A percentile compares a stretch with the other conserved stretches of the same genome.
These are phyloP conservation scores for Penstemon davidsonii DNA, from an alignment of 257 asterid genomes.

Conservation along the genomic window DNA sequence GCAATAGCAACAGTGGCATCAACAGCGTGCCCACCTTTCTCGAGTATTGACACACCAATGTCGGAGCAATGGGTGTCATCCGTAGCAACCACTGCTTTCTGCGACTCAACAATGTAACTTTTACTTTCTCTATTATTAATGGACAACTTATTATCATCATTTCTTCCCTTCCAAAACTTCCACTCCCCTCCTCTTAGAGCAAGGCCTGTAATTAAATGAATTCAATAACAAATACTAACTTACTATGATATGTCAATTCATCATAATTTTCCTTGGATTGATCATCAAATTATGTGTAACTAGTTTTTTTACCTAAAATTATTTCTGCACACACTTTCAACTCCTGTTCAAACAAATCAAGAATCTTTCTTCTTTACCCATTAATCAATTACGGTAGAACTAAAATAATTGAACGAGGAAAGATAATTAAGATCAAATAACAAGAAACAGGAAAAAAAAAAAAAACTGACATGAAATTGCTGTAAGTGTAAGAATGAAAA, in stretches of 20 bases:
- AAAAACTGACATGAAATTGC: slow-evolving; percentile 44
- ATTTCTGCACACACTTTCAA: background rate
- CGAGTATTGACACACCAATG: slow-evolving; percentile 57
- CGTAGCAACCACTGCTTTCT: slow-evolving; percentile 73
- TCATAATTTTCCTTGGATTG: no score
- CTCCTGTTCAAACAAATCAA: background rate
- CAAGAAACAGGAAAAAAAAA: background rate
- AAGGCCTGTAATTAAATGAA: slow-evolving; percentile 27
- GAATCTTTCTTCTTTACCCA: background rate
- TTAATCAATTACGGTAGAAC: background rate
- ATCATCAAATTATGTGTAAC: no score
- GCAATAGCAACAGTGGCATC: slow-evolving; percentile 91
- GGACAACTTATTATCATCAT: slow-evolving; percentile 16
- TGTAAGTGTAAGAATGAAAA: slow-evolving; percentile 29
- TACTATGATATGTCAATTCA: no score
- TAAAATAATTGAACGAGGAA: slow-evolving; percentile 4
- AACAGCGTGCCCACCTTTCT: slow-evolving; percentile 80
- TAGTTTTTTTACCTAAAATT: no score
- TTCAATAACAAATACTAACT: no score
- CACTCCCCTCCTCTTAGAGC: slow-evolving; percentile 21
- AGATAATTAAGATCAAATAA: background rate
- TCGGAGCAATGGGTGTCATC: slow-evolving; percentile 89
- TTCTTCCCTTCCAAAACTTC: slow-evolving; percentile 22
- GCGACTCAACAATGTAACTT: slow-evolving; percentile 48
- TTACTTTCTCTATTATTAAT: slow-evolving; percentile 20